Evolutionary conservation across 768 basidiomycete genomes (phyloP).

Genomic region (Pulveroboletus sp.): DNA sequence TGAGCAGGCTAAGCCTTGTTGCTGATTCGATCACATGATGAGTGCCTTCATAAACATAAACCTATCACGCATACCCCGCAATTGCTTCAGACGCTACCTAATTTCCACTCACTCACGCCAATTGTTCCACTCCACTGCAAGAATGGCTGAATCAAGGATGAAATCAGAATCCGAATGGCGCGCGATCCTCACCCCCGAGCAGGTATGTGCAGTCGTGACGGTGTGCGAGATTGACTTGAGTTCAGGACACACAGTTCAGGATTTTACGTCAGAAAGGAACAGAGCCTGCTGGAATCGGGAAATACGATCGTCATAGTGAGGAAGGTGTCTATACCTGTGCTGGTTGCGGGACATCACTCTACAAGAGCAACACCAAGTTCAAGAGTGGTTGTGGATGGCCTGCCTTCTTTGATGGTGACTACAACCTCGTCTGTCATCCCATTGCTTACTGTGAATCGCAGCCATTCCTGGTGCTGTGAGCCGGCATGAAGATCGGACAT

Average conservation of each 20-base stretch:
- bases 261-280: slow-evolving; percentile 87
- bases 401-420: slow-evolving; percentile 88
- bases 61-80: background rate
- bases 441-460: slow-evolving; percentile 26
- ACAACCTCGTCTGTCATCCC: background rate
- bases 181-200: slow-evolving; percentile 74
- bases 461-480: slow-evolving; percentile 88
- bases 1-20: no score
- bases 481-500: slow-evolving; percentile 67
- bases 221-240: background rate
- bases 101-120: background rate
- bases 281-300: slow-evolving; percentile 72
- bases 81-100: background rate
- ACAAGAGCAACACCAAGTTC: slow-evolving; percentile 89
- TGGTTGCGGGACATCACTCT: slow-evolving; percentile 79
- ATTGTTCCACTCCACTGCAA: slow-evolving; percentile 3
- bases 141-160: slow-evolving; percentile 20
- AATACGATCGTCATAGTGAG: slow-evolving; percentile 68
- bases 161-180: slow-evolving; percentile 83
- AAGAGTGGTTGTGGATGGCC: slow-evolving; percentile 95
- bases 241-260: slow-evolving; percentile 57
- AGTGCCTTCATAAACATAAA: no score
- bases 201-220: slow-evolving; percentile 47
- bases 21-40: no score
- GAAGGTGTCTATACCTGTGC: slow-evolving; percentile 76